Evolutionary conservation across 768 basidiomycete species (phyloP), one percentile per base, ranked within the genome.

Genomic region (Mycena kentingensis): DNA sequence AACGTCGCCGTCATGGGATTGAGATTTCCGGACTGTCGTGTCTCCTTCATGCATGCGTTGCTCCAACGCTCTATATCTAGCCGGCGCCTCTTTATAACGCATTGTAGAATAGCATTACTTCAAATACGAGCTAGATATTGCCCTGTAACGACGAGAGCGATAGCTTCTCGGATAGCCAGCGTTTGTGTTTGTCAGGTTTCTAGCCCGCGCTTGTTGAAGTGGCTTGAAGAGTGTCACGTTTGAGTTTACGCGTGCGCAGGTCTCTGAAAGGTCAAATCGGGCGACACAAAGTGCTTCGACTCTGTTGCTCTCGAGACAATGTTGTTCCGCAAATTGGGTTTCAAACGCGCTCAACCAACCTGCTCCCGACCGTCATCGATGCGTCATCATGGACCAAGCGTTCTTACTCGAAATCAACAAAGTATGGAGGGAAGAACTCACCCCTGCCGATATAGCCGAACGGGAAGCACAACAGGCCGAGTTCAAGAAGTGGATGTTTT

Each of bases 1-100:
- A 61, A 65, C 73, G 16, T 78, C 72, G 27, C 79, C 79, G 16
- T 82, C 79, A 26, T 81, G 79, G 79, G 78, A 81, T 53, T 79
- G 59, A 76, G 46, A 46, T 41, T 38, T 31, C 27, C 44, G 46
- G 51, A 49, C 31, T 48, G 16, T 39, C 42, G 18, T 59, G 41
- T 49, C 52, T 51, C 27, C 38, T 15, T 38, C 57, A 59, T 59
- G 53, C 53, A 53, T 55, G 54, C 52, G 51, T 55, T 51, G 37
- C 35, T 6, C 27, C 58, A 54, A 52, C 37, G 54, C 54, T 52
- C 26, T 46, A 52, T 59, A 59, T 55, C 58, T 55, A 59, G 41
- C 18, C 36, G 7, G n/a, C n/a, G 57, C 58, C 58, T 54, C 53
- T 54, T 51, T 49, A 35, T 49, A 58, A 54, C 53, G 50, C 35